These are phyloP conservation scores for Phytophthora aleatoria DNA, from an alignment of 352 stramenopile genomes.

Conservation along the genomic window DNA sequence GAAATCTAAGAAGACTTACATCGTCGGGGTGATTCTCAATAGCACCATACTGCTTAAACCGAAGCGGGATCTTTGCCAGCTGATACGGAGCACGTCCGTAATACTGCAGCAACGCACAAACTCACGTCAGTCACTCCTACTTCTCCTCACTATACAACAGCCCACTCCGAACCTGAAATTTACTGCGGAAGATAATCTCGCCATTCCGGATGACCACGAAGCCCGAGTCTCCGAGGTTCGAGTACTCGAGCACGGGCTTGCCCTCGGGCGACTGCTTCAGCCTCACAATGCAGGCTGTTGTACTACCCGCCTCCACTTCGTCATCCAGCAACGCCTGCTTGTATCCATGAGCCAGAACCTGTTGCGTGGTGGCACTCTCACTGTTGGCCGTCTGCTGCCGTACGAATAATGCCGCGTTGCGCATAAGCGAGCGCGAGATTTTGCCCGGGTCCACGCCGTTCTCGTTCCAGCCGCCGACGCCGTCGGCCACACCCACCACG, in stretches of 20 bases:
- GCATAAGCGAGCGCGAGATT: conserved; percentile 81
- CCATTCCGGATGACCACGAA: conserved; percentile 75
- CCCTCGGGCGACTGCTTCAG: conserved; percentile 54
- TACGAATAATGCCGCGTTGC: conserved; percentile 60
- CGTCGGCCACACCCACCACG: conserved; percentile 73
- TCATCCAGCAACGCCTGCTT: conserved; percentile 65
- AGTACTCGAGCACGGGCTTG: conserved; percentile 70
- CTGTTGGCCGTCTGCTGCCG: conserved; percentile 37
- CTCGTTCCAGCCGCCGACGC: conserved; percentile 83
- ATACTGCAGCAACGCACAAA: conserved; percentile 37
- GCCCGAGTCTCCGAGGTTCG: conserved; percentile 80
- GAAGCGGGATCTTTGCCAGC: conserved; percentile 72
- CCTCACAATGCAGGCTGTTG: conserved; percentile 74
- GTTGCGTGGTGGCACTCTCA: conserved; percentile 44
- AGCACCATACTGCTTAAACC: conserved; percentile 75
- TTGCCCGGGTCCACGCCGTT: conserved; percentile 79
- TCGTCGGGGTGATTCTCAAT: conserved; percentile 81
- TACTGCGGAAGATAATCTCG: conserved; percentile 70
- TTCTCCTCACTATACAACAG: neutral
- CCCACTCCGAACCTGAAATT: conserved; percentile 55
- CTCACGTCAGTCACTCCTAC: neutral
- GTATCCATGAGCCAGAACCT: conserved; percentile 65
- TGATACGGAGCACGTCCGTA: conserved; percentile 81
- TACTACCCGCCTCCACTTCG: conserved; percentile 76
- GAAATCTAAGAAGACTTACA: conserved; percentile 37